A percentile compares a stretch with the other conserved stretches of the same genome.
Conservation (phyloP, 768 basidiomycete species). For the Pulveroboletus ravenelii region DNA sequence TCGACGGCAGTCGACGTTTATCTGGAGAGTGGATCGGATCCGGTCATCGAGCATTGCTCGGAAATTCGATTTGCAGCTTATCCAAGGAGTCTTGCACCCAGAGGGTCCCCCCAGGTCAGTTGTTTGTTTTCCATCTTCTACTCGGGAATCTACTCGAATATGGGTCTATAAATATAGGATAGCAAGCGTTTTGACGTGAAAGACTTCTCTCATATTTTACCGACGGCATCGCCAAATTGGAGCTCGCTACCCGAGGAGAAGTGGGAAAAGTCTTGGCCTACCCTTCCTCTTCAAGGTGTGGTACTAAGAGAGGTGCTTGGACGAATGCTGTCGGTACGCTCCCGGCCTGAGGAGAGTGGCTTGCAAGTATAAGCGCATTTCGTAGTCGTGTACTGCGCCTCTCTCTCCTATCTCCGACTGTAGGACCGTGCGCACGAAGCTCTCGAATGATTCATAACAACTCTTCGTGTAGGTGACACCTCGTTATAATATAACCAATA, state of each 20-base stretch:
- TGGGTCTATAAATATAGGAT: slow-evolving; percentile 14
- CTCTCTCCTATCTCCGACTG: background rate
- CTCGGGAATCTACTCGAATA: background rate
- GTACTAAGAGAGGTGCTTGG: slow-evolving; percentile 14
- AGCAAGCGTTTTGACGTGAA: slow-evolving; percentile 52
- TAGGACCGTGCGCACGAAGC: background rate
- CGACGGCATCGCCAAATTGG: slow-evolving; percentile 80
- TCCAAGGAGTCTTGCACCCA: slow-evolving; percentile 34
- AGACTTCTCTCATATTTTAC: slow-evolving; percentile 81
- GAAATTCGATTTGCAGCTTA: slow-evolving; percentile 61
- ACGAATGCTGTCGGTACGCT: slow-evolving; percentile 12
- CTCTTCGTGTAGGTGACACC: background rate
- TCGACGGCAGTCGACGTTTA: slow-evolving; percentile 63
- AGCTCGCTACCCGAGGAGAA: slow-evolving; percentile 12
- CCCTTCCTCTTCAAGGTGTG: slow-evolving; percentile 12
- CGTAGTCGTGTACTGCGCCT: background rate
- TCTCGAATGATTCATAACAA: background rate
- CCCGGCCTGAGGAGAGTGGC: background rate
- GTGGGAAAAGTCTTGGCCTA: slow-evolving; percentile 21
- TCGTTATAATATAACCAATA: background rate
- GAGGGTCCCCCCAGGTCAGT: slow-evolving; percentile 13
- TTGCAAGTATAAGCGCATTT: background rate
- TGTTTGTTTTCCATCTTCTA: background rate
- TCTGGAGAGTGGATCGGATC: slow-evolving; percentile 62
- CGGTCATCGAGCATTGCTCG: slow-evolving; percentile 75